Percentiles rank a stretch among this genome's conserved stretches.
These are phyloP conservation scores for Neospermospora avenae DNA, from an alignment of 2,329 filamentous ascomycete genomes.

Conservation along the genomic window DNA sequence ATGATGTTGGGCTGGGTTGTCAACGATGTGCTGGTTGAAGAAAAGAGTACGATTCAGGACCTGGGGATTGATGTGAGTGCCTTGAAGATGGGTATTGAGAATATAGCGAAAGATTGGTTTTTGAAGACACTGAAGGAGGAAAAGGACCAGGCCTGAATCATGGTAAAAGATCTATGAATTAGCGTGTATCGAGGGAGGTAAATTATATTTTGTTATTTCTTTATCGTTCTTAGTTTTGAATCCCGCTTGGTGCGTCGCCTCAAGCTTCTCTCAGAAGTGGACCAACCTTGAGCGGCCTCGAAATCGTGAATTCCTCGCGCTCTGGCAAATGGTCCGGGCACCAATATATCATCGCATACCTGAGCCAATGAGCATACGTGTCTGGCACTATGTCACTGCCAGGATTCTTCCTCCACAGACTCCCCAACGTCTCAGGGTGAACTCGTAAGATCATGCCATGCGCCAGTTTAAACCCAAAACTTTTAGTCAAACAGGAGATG, in stretches of 20 bases:
- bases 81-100: not conserved
- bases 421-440: constrained; percentile 48
- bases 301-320: not conserved
- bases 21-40: constrained; percentile 17
- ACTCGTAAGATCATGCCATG: constrained; percentile 52
- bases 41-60: constrained; percentile 3
- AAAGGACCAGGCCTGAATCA: not conserved
- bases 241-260: not conserved
- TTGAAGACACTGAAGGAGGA: not conserved
- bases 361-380: constrained; percentile 54
- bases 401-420: constrained; percentile 48
- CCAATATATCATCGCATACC: constrained; percentile 48
- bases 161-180: too few species aligned
- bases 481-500: constrained; percentile 45
- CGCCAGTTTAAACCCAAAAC: constrained; percentile 54
- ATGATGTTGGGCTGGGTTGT: constrained; percentile 20
- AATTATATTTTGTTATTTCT: too few species aligned
- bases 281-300: not conserved
- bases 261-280: not conserved
- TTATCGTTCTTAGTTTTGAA: too few species aligned
- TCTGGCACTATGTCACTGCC: constrained; percentile 47
- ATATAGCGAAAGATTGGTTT: constrained; percentile 6
- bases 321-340: constrained; percentile 41
- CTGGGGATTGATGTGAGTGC: not conserved
- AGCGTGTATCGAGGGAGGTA: too few species aligned